phyloP scores from a whole-genome alignment of 441 rosid genomes.

The Breynia disticha region DNA sequence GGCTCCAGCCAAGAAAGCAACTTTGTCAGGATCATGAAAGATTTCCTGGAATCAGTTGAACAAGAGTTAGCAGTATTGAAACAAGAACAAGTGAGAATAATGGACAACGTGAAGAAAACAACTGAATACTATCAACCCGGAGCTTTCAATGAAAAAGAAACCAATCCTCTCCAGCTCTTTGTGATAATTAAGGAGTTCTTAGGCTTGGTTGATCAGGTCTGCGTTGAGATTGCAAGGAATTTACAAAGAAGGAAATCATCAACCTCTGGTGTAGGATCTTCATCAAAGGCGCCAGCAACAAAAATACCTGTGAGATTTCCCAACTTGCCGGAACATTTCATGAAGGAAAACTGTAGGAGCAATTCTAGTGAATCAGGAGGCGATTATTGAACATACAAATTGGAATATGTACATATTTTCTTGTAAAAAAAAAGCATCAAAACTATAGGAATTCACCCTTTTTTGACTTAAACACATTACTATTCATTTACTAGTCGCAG shows the following conservation, averaged over 20 bases:
- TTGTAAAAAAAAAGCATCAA: neutral
- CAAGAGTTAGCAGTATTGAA: slow-evolving; percentile 38
- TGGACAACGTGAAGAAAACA: slow-evolving; percentile 59
- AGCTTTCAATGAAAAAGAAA: slow-evolving; percentile 42
- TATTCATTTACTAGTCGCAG: no score
- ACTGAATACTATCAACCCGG: slow-evolving; percentile 77
- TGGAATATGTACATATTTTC: slow-evolving; percentile 17
- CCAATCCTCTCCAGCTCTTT: slow-evolving; percentile 50
- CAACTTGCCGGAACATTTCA: slow-evolving; percentile 54
- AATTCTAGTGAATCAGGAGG: slow-evolving; percentile 49
- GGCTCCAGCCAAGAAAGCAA: slow-evolving; percentile 30
- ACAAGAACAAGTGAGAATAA: slow-evolving; percentile 45
- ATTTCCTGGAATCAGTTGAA: slow-evolving; percentile 50
- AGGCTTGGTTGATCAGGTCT: slow-evolving; percentile 67
- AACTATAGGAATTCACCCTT: no score
- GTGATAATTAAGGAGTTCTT: slow-evolving; percentile 69
- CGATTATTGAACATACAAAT: slow-evolving; percentile 24
- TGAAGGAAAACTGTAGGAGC: slow-evolving; percentile 30
- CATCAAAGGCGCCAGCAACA: slow-evolving; percentile 26
- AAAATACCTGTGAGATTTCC: slow-evolving; percentile 53
- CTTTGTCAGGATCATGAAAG: slow-evolving; percentile 51
- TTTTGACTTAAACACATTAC: no score
- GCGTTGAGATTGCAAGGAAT: slow-evolving; percentile 60
- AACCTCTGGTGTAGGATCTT: slow-evolving; percentile 19
- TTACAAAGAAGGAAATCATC: slow-evolving; percentile 36